Conservation (phyloP, 257 asterid species). For the Cruciata laevipes region DNA sequence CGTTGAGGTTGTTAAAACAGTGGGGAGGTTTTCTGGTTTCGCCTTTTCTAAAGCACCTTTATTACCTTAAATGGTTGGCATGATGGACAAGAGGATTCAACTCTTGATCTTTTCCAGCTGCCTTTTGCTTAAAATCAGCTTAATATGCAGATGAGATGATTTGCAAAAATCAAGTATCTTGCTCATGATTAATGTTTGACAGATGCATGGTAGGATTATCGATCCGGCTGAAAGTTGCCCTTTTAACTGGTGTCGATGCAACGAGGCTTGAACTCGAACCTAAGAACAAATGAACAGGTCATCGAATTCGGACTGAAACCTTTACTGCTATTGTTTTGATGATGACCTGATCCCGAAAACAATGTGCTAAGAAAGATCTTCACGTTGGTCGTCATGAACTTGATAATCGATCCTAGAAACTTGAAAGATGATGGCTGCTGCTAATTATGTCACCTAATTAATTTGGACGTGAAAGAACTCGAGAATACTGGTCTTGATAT, state of each 20-base stretch:
- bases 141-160: no score
- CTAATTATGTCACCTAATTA: constrained; percentile 39
- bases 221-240: constrained; percentile 41
- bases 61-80: constrained; percentile 81
- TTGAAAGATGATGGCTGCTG: constrained; percentile 30
- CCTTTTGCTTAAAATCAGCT: constrained; percentile 44
- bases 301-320: constrained; percentile 11
- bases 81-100: constrained; percentile 45
- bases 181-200: constrained; percentile 22
- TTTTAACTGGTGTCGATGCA: background rate
- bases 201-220: constrained; percentile 42
- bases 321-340: background rate
- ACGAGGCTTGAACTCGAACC: no score
- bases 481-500: constrained; percentile 17
- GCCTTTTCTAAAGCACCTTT: no score
- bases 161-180: constrained; percentile 54
- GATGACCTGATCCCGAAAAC: no score
- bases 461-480: constrained; percentile 30
- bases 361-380: constrained; percentile 42
- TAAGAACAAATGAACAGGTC: constrained; percentile 22
- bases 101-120: constrained; percentile 41
- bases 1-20: constrained; percentile 14
- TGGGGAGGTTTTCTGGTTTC: constrained; percentile 20
- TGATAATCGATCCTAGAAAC: constrained; percentile 20
- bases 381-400: constrained; percentile 13